Percentiles rank a stretch among this genome's conserved stretches.
phyloP scores from a whole-genome alignment of 441 rosid genomes.

The Sinapis alba region DNA sequence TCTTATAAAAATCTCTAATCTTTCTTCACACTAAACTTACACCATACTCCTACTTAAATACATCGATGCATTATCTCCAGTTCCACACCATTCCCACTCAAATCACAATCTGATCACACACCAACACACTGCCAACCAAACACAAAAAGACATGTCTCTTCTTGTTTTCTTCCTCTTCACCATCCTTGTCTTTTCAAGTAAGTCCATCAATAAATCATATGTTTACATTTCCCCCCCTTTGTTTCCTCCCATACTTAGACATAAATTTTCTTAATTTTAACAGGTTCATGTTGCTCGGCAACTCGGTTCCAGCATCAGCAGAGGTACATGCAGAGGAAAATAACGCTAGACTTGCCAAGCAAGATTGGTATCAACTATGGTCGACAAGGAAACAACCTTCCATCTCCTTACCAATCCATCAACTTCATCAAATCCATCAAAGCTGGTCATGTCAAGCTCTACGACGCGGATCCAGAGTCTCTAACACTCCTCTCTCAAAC shows the following conservation, averaged over 20 bases:
- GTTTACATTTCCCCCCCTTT: background rate
- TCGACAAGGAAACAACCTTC: conserved; percentile 68
- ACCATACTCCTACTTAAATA: conserved; percentile 39
- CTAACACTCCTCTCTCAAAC: conserved; percentile 60
- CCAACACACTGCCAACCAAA: conserved; percentile 36
- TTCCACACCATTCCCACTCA: conserved; percentile 31
- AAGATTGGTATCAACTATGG: conserved; percentile 85
- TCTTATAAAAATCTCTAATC: conserved; percentile 12
- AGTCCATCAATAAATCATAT: conserved; percentile 13
- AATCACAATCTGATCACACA: conserved; percentile 26
- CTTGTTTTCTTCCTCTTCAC: conserved; percentile 34
- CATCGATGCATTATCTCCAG: conserved; percentile 11
- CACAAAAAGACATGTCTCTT: conserved; percentile 29
- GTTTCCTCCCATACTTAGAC: background rate
- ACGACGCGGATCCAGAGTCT: conserved; percentile 64
- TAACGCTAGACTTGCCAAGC: conserved; percentile 30
- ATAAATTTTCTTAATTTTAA: background rate
- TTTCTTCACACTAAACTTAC: conserved; percentile 25
- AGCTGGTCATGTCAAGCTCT: conserved; percentile 63
- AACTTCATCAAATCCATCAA: conserved; percentile 56
- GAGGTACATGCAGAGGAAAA: conserved; percentile 28
- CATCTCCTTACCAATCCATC: conserved; percentile 60
- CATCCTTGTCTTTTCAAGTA: conserved; percentile 34
- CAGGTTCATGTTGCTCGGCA: conserved; percentile 39
- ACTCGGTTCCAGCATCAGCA: background rate